Evolutionary conservation across 225 moss, liverwort and hornwort species (phyloP).

Genomic region (Ulota crispa): DNA sequence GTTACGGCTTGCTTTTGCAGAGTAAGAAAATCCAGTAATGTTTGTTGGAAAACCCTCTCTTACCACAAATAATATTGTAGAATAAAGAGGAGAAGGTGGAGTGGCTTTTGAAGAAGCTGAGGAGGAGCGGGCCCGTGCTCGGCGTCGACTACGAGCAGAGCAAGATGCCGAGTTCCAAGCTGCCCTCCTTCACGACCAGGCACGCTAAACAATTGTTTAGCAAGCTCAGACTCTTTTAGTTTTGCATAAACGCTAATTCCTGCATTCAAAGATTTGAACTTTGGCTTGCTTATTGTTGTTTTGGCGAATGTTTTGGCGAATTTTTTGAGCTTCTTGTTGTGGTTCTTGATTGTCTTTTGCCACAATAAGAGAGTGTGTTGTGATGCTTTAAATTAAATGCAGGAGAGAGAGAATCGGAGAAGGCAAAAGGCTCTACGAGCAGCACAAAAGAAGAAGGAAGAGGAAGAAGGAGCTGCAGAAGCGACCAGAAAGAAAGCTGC

Average conservation of each 20-base stretch:
- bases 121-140: slow-evolving; percentile 31
- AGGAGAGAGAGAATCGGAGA: slow-evolving; percentile 49
- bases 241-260: not conserved
- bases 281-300: not conserved
- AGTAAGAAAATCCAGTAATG: slow-evolving; percentile 11
- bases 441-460: slow-evolving; percentile 35
- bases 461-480: slow-evolving; percentile 24
- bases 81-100: slow-evolving; percentile 27
- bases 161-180: slow-evolving; percentile 50
- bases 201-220: not conserved
- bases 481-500: slow-evolving; percentile 25
- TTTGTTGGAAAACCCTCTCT: slow-evolving; percentile 5
- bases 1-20: not conserved
- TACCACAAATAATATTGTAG: slow-evolving; percentile 4
- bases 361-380: not conserved
- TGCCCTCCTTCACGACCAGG: slow-evolving; percentile 45
- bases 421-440: slow-evolving; percentile 31
- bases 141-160: slow-evolving; percentile 35
- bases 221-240: not conserved
- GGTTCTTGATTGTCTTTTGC: too few species aligned
- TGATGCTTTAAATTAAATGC: not conserved
- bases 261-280: too few species aligned
- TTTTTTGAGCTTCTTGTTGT: not conserved
- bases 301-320: too few species aligned
- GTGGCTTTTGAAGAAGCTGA: slow-evolving; percentile 55